phyloP scores from a whole-genome alignment of 345 rosid genomes.

The Conringia planisiliqua region DNA sequence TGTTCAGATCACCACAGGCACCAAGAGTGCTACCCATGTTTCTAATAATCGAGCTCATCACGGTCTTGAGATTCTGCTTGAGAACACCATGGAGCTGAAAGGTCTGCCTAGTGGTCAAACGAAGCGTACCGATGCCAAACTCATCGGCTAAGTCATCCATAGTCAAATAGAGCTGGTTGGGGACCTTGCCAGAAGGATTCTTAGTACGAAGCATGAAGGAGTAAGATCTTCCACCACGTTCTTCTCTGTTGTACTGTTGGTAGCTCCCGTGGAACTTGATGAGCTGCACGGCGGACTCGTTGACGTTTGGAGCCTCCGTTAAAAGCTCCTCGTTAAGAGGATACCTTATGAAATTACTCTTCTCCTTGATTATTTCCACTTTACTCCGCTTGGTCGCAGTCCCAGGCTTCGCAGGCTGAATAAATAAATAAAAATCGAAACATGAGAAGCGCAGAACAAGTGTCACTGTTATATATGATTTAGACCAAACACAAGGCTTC shows the following conservation, averaged over 20 bases:
- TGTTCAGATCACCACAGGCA: conserved; percentile 96
- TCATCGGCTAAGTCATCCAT: conserved; percentile 98
- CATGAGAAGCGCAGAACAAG: not conserved
- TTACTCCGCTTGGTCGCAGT: conserved; percentile 74
- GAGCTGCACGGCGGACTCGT: conserved; percentile 78
- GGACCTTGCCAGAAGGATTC: conserved; percentile 85
- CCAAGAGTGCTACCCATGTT: conserved; percentile 97
- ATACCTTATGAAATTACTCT: conserved; percentile 88
- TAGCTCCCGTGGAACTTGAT: conserved; percentile 98
- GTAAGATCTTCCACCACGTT: conserved; percentile 80
- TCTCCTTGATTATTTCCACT: conserved; percentile 95
- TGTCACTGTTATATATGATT: not conserved
- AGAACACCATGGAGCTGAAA: conserved; percentile 98
- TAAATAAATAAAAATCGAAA: not conserved
- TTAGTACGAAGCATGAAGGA: conserved; percentile 98
- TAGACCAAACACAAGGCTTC: not conserved
- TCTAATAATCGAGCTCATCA: conserved; percentile 76
- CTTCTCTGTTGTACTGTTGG: conserved; percentile 95
- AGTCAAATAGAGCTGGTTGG: conserved; percentile 73
- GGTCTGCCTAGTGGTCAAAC: conserved; percentile 94
- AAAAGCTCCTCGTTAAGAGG: conserved; percentile 94
- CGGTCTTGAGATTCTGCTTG: conserved; percentile 90
- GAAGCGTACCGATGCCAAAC: conserved; percentile 92
- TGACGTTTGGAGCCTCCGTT: conserved; percentile 81
- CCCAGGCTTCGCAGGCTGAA: conserved; percentile 62